Percentiles rank a stretch among this genome's conserved stretches.
phyloP scores from a whole-genome alignment of 441 rosid genomes.

The Gossypium davidsonii region DNA sequence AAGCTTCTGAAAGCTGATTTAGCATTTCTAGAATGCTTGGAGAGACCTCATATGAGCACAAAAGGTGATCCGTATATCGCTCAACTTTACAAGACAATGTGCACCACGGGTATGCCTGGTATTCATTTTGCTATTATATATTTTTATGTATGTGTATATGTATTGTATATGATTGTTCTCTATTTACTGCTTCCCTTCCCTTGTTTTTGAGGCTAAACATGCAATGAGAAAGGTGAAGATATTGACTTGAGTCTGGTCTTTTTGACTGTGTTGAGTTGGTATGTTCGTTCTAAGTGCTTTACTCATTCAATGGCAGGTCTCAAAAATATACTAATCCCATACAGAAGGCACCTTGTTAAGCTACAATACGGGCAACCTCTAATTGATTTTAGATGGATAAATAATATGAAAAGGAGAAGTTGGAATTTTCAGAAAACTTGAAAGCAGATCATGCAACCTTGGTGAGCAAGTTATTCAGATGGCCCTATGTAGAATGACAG shows the following conservation, averaged over 20 bases:
- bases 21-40: slow-evolving; percentile 85
- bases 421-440: slow-evolving; percentile 48
- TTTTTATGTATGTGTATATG: neutral
- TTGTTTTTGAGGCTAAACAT: neutral
- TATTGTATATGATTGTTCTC: neutral
- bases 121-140: neutral
- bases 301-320: slow-evolving; percentile 45
- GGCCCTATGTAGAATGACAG: neutral
- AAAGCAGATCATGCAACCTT: slow-evolving; percentile 8
- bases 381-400: slow-evolving; percentile 61
- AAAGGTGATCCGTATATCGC: slow-evolving; percentile 63
- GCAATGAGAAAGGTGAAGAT: neutral
- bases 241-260: neutral
- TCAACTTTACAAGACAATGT: slow-evolving; percentile 72
- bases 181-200: neutral
- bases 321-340: slow-evolving; percentile 64
- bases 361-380: slow-evolving; percentile 40
- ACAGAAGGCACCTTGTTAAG: slow-evolving; percentile 65
- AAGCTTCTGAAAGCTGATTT: slow-evolving; percentile 75
- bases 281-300: neutral
- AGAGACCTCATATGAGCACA: slow-evolving; percentile 46
- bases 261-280: neutral
- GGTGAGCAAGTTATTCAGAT: neutral
- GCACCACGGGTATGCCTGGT: slow-evolving; percentile 53
- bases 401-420: slow-evolving; percentile 44